Base-by-base conservation (phyloP, 371 early-diverging fungal genomes). In the Basidiobolus heterosporus region DNA sequence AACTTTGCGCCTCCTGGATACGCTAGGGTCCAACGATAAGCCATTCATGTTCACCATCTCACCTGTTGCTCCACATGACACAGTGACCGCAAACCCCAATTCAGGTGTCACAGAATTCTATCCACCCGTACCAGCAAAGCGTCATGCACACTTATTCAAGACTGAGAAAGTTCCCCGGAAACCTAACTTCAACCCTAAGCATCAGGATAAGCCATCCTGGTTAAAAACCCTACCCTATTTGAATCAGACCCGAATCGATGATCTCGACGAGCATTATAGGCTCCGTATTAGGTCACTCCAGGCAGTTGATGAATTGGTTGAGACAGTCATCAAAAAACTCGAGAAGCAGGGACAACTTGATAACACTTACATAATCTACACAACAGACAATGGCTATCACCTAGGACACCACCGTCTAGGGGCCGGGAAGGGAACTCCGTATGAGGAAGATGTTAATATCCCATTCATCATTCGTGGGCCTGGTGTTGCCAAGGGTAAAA, bases 381-480 rank as follows among this genome's bases (percentile, higher is more conserved):
- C 74, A 2, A 63, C 77, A 22, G 79, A 79, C 46, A 79, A 79
- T 48, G 79, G 79, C 44, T 78, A 75, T 38, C 79, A 79, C 51
- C 56, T 79, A 14, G 79, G 79, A 3, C 69, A 70, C 5, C 77
- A 79, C 38, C 67, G 77, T 35, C 61, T 75, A 36, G 64, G 56
- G 38, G 65, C 74, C 6, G 79, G 79, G 11, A 78, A 78, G 45
- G 59, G 61, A 15, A 62, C 70, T 7, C 65, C 72, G n/a, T 63
- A 64, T 38, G 75, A 78, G 49, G 74, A 74, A 51, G 78, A 75
- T 43, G 68, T 75, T 46, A 68, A 71, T 41, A 70, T 78, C 11
- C 79, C 79, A 6, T 68, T 78, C 20, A 57, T 75, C 46, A 70
- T 73, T 15, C 69, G 74, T 22, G 79, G 79, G 4, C 79, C 79